phyloP scores from a whole-genome alignment of 2,329 filamentous ascomycete species.

The Cladosporium sp. region DNA sequence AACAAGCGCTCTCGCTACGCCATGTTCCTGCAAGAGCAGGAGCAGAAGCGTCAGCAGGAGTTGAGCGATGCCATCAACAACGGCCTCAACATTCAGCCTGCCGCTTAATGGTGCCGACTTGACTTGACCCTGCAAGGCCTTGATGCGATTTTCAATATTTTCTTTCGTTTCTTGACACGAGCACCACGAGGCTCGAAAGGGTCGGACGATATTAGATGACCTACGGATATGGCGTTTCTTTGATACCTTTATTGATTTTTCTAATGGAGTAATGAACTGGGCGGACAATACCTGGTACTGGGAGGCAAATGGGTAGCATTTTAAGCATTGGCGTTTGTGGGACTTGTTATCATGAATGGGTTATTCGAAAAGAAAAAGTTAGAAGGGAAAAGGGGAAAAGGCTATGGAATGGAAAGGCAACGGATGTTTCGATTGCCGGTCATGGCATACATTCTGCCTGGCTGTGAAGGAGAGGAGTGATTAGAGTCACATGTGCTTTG shows the following conservation, averaged over 20 bases:
- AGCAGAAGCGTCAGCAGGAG: slow-evolving; percentile 61
- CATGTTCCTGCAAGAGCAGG: slow-evolving; percentile 72
- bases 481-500: not conserved
- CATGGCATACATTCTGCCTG: no score
- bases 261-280: slow-evolving; percentile 15
- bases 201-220: slow-evolving; percentile 9
- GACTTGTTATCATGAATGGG: not conserved
- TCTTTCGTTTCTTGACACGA: slow-evolving; percentile 6
- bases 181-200: slow-evolving; percentile 9
- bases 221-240: slow-evolving; percentile 3
- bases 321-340: slow-evolving; percentile 41
- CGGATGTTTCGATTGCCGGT: no score
- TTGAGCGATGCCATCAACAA: slow-evolving; percentile 36
- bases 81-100: slow-evolving; percentile 31
- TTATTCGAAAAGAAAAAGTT: not conserved
- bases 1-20: slow-evolving; percentile 94
- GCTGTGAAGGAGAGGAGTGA: not conserved
- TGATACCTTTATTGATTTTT: slow-evolving; percentile 16
- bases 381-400: not conserved
- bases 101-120: slow-evolving; percentile 15
- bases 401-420: no score
- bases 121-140: no score
- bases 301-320: slow-evolving; percentile 25
- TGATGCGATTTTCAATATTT: no score
- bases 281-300: slow-evolving; percentile 12